Percentiles rank a stretch among this genome's conserved stretches.
phyloP scores from a whole-genome alignment of 192 early-diverging fungal species.

The Umbelopsis sp. region DNA sequence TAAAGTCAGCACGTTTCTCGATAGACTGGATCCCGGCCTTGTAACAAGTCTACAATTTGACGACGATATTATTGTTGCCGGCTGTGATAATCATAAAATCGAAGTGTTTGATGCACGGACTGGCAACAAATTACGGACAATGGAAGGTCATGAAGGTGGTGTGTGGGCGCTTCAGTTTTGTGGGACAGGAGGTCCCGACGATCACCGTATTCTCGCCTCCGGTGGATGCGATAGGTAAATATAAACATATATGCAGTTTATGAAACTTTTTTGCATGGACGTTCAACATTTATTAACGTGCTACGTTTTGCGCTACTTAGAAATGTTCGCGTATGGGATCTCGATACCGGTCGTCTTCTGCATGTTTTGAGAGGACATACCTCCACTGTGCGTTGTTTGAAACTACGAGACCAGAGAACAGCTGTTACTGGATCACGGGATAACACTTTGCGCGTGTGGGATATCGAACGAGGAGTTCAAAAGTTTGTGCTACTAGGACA shows the following conservation, averaged over 20 bases:
- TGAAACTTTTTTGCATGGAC: background rate
- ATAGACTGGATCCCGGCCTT: slow-evolving; percentile 56
- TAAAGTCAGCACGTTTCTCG: slow-evolving; percentile 53
- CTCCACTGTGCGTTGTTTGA: slow-evolving; percentile 92
- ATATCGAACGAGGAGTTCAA: slow-evolving; percentile 63
- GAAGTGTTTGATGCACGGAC: slow-evolving; percentile 88
- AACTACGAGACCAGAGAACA: slow-evolving; percentile 67
- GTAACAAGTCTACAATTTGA: slow-evolving; percentile 98
- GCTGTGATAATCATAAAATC: slow-evolving; percentile 91
- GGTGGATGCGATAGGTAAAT: slow-evolving; percentile 91
- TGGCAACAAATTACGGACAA: slow-evolving; percentile 67
- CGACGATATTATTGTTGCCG: slow-evolving; percentile 88
- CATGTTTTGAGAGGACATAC: slow-evolving; percentile 95
- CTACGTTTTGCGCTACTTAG: slow-evolving; percentile 29
- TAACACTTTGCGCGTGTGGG: slow-evolving; percentile 92
- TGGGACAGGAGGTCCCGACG: slow-evolving; percentile 27
- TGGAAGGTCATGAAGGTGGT: slow-evolving; percentile 90
- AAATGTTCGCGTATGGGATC: slow-evolving; percentile 93
- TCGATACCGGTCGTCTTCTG: slow-evolving; percentile 79
- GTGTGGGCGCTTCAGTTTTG: slow-evolving; percentile 93
- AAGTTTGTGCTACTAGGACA: slow-evolving; percentile 83
- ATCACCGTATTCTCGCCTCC: slow-evolving; percentile 78
- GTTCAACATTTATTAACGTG: background rate
- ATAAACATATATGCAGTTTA: background rate
- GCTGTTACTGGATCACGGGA: slow-evolving; percentile 94